Base-by-base conservation (phyloP, 225 moss, liverwort and hornwort species). In the Rhytidiadelphus loreus region DNA sequence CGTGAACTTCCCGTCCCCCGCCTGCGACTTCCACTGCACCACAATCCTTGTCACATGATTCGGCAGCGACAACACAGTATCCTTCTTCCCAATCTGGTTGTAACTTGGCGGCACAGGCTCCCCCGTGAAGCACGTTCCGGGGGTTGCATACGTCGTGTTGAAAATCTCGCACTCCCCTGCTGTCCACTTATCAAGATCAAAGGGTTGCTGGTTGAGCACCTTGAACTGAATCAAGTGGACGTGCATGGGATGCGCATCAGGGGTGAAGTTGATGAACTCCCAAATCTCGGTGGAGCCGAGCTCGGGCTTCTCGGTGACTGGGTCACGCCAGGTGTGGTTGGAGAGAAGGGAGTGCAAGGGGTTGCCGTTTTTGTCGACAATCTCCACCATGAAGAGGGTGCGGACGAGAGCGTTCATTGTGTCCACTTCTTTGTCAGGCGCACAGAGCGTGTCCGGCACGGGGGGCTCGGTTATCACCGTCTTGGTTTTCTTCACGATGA, bases 31-130 rank as follows among this genome's bases (percentile, higher is more conserved):
- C 91, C 92, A 95, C 58, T 90, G 89, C 8, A 95, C 24, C 5
- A 56, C 85, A 28, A 96, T 41, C 28, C 95, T 87, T 50, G 96
- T 96, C 56, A 97, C 96, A 9, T 73, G 39, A 24, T 77, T 87
- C 22, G 94, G 91, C 39, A 89, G 72, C 66, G 91, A 93, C 20
- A 95, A 81, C 0, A 94, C 48, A 7, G 92, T 90, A 81, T 97
- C 97, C 85, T 96, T 97, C 92, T 84, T 92, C 4, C 96, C 97
- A 8, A 87, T 37, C 82, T 96, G 95, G 33, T 94, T 92, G 21
- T 6, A 44, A 15, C 85, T 86, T 8, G 93, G 92, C 41, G 89
- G 30, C 7, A 60, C 28, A 13, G 89, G 48, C 6, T 74, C 69
- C 23, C 86, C 86, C 0, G 92, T 92, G 56, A 88, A 92, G 63